Evolutionary conservation across 306 rosid species (phyloP).

Genomic region (Lagenaria siceraria): DNA sequence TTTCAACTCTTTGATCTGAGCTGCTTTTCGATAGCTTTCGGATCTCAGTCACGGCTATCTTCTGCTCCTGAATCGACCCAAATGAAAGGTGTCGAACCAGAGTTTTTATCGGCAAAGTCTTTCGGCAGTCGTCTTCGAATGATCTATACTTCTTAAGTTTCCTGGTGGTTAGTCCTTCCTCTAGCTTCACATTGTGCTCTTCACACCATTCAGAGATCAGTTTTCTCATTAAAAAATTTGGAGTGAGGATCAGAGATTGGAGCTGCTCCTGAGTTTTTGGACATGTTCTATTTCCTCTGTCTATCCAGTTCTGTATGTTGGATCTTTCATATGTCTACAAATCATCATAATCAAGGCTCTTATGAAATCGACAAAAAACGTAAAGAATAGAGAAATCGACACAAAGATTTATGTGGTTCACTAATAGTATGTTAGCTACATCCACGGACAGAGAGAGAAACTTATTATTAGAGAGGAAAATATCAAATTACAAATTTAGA

Average conservation of each 20-base stretch:
- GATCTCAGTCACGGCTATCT: conserved; percentile 62
- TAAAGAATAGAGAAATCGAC: too few relatives aligned
- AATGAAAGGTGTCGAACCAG: conserved; percentile 63
- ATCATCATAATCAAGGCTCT: neutral
- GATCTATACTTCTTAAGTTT: conserved; percentile 73
- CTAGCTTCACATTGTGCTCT: conserved; percentile 63
- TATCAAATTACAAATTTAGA: too few relatives aligned
- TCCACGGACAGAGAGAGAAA: too few relatives aligned
- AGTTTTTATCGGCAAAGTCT: conserved; percentile 47
- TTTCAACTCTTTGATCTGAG: conserved; percentile 75
- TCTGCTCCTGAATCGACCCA: conserved; percentile 44
- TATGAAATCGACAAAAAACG: too few relatives aligned
- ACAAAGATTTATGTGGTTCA: too few relatives aligned
- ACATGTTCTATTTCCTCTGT: conserved; percentile 68
- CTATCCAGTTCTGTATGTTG: conserved; percentile 88
- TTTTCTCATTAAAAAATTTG: conserved; percentile 76
- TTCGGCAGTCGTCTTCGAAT: conserved; percentile 58
- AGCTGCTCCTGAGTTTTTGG: conserved; percentile 97
- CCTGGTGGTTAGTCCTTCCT: conserved; percentile 59
- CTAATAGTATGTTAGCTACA: too few relatives aligned
- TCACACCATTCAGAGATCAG: conserved; percentile 76
- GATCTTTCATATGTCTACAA: conserved; percentile 84
- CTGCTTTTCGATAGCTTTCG: conserved; percentile 80
- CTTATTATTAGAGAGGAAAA: too few relatives aligned
- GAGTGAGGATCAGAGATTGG: conserved; percentile 54